phyloP scores from a whole-genome alignment of 2,329 filamentous ascomycete genomes.

The Hirsutella thompsonii region DNA sequence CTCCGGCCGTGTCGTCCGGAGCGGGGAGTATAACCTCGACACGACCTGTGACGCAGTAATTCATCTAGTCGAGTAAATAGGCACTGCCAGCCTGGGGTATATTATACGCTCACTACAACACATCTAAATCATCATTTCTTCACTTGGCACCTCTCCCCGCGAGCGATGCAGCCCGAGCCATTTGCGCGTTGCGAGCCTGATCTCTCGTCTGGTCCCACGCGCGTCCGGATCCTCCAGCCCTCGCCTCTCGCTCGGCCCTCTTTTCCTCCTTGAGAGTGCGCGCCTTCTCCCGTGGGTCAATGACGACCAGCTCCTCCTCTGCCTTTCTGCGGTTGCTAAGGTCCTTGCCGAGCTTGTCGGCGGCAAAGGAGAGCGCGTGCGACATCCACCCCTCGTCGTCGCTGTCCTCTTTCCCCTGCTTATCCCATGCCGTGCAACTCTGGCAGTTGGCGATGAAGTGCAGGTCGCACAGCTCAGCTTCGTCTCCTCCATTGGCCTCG shows the following conservation, averaged over 20 bases:
- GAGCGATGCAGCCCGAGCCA: conserved; percentile 38
- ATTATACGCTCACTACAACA: too few relatives aligned
- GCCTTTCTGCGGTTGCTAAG: conserved; percentile 82
- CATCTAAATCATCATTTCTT: conserved; percentile 1
- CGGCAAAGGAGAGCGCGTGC: conserved; percentile 74
- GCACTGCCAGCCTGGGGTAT: too few relatives aligned
- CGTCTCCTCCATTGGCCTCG: conserved; percentile 29
- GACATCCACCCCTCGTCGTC: conserved; percentile 70
- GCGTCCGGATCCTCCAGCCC: conserved; percentile 38
- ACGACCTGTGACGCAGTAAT: too few relatives aligned
- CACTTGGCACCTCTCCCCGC: conserved; percentile 44
- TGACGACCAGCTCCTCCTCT: conserved; percentile 82
- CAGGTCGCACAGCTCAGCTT: conserved; percentile 72
- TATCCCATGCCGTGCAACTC: conserved; percentile 78
- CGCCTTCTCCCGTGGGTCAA: conserved; percentile 79
- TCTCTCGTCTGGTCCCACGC: conserved; percentile 38
- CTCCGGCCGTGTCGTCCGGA: too few relatives aligned
- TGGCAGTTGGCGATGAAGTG: conserved; percentile 96
- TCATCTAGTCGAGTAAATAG: too few relatives aligned
- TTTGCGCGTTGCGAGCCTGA: conserved; percentile 41
- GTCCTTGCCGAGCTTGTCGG: conserved; percentile 85
- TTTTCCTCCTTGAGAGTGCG: conserved; percentile 56
- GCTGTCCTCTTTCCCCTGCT: conserved; percentile 43
- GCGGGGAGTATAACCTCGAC: too few relatives aligned
- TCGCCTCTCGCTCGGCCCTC: conserved; percentile 42